Evolutionary conservation across 805 yeast species (phyloP), one percentile per base, ranked within the genome.

Genomic region (Ogataea trehalophila): DNA sequence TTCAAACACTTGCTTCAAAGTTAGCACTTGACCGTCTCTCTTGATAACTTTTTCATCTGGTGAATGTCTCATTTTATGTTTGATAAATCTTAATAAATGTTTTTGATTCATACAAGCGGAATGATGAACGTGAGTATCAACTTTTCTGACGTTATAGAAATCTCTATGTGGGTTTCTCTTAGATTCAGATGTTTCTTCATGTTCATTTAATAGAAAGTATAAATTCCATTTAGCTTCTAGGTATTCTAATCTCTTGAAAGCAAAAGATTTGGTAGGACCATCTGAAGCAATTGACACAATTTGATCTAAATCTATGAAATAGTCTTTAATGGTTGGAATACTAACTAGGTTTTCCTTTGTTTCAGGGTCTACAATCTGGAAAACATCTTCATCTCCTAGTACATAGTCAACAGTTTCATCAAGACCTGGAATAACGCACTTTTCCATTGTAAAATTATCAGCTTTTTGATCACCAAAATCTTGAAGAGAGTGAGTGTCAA

Each of bases 81-180:
- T 94, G 67, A 94, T 94, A 66, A 88, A 94, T 59, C 99, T 83
- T 55, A 94, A 73, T 59, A 94, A 72, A 70, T 94, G 99, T 68
- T 94, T 94, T 70, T 94, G 99, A 62, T 95, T 95, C 98, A 95
- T 95, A 67, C 97, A 91, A 11, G 99, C 99, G 9, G 97, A 87
- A 66, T 95, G 99, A 66, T 94, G 99, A 58, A 94, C 96, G 74
- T 94, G 99, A 17, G 98, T 94, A 63, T 92, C 99, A 36, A 94
- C 97, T 65, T 92, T 92, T 70, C 98, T 81, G 39, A 90, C 96
- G 61, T 92, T 92, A 70, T 92, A 92, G 63, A 92, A 94, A 67
- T 92, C 99, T 66, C 99, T 82, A 65, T 94, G 99, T 5, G 98
- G 98, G 55, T 91, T 91, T 50, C 82, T 80, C 68, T 94, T 94